Conservation (phyloP, 164 flowering plant species). For the Vitis rupestris region DNA sequence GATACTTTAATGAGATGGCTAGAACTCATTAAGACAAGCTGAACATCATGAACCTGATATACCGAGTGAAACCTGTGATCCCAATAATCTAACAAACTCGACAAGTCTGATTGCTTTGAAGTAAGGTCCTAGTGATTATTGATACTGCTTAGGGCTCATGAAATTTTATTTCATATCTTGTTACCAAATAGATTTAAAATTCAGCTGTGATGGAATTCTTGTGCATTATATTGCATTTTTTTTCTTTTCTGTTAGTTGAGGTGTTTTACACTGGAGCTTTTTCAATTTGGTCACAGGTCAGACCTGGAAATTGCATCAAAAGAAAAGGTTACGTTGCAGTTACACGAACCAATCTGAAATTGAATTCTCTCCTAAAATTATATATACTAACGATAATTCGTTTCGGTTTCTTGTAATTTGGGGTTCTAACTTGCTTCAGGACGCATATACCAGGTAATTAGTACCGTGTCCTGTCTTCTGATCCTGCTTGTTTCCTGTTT, state of each 20-base stretch:
- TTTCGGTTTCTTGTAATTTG: background rate
- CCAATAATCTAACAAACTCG: no score
- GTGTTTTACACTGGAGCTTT: background rate
- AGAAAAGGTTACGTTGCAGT: constrained; percentile 46
- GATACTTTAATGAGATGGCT: no score
- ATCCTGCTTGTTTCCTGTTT: background rate
- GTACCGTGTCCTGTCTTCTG: background rate
- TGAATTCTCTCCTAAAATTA: no score
- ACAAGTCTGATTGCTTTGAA: background rate
- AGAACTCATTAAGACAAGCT: no score
- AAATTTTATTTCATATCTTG: background rate
- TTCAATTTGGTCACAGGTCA: constrained; percentile 41
- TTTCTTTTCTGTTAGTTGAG: background rate
- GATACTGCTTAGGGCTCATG: background rate
- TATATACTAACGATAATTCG: no score
- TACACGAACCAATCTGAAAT: no score
- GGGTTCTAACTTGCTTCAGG: constrained; percentile 36
- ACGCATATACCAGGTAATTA: constrained; percentile 52
- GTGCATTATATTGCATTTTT: background rate
- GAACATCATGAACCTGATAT: no score
- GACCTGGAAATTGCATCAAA: constrained; percentile 55
- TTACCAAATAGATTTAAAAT: no score
- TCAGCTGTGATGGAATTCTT: background rate
- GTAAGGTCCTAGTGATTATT: background rate
- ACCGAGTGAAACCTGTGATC: no score